A percentile compares a stretch with the other conserved stretches of the same genome.
These are phyloP conservation scores for Oryza punctata DNA, from an alignment of 176 grass and related monocot species.

Conservation along the genomic window DNA sequence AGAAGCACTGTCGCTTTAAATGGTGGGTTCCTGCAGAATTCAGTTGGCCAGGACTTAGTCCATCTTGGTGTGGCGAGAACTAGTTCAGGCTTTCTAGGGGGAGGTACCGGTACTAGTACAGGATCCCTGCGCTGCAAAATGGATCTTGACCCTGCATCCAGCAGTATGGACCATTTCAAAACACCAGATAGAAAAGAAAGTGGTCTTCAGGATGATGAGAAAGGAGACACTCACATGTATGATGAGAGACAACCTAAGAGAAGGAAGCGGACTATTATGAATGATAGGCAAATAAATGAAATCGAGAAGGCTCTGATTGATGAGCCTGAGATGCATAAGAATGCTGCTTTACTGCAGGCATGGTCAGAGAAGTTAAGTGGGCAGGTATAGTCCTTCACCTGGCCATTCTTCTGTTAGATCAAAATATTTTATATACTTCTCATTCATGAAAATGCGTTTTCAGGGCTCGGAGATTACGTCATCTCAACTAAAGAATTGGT, in stretches of 20 bases:
- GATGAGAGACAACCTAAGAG: constrained; percentile 82
- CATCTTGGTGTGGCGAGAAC: constrained; percentile 48
- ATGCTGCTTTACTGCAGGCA: constrained; percentile 58
- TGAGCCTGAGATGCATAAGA: constrained; percentile 96
- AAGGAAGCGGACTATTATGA: constrained; percentile 94
- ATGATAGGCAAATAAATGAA: constrained; percentile 71
- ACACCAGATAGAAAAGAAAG: constrained; percentile 63
- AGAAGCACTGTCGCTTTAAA: constrained; percentile 26
- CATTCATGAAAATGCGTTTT: constrained; percentile 47
- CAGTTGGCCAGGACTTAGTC: constrained; percentile 59
- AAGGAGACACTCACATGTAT: constrained; percentile 54
- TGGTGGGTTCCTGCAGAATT: constrained; percentile 47
- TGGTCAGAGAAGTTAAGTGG: constrained; percentile 82
- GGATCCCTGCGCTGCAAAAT: constrained; percentile 46
- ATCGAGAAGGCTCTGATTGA: constrained; percentile 85
- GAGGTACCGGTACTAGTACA: constrained; percentile 4
- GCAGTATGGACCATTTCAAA: constrained; percentile 45
- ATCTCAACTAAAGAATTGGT: constrained; percentile 98
- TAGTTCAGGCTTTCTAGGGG: constrained; percentile 16
- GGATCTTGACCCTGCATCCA: constrained; percentile 46
- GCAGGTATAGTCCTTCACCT: constrained; percentile 49
- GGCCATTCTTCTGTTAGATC: constrained; percentile 26
- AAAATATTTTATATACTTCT: constrained; percentile 23
- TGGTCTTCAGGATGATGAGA: constrained; percentile 67
- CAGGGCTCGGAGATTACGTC: constrained; percentile 92